These are phyloP conservation scores for Kwoniella heveanensis DNA, from an alignment of 768 basidiomycete species.

Conservation along the genomic window DNA sequence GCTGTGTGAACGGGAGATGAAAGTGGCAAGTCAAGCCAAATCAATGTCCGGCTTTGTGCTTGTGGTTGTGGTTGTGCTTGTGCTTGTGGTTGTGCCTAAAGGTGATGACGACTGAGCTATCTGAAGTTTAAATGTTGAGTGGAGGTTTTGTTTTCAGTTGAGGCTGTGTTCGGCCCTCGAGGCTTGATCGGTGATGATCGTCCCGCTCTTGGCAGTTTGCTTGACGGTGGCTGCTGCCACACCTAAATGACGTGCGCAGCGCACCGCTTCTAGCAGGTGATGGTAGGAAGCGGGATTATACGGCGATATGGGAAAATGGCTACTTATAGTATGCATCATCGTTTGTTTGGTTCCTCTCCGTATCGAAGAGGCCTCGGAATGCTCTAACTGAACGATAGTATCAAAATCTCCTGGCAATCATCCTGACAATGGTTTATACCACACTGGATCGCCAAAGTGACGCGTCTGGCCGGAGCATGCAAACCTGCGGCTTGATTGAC, in stretches of 20 bases:
- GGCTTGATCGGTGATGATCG: neutral
- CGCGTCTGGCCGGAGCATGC: too few species aligned
- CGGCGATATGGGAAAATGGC: neutral
- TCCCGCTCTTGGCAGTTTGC: constrained; percentile 16
- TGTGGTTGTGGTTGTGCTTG: neutral
- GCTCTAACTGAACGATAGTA: too few species aligned
- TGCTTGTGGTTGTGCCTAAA: neutral
- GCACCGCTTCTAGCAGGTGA: neutral
- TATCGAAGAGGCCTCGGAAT: too few species aligned
- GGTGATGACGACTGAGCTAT: neutral
- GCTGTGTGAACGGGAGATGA: neutral
- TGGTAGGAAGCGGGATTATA: neutral
- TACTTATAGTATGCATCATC: neutral
- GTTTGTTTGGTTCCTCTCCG: neutral
- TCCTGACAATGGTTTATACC: too few species aligned
- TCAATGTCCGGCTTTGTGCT: neutral
- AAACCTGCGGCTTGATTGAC: neutral
- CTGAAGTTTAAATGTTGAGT: neutral
- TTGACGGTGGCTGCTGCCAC: neutral
- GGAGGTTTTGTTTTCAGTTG: constrained; percentile 18
- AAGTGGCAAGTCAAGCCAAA: constrained; percentile 5
- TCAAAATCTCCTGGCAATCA: too few species aligned
- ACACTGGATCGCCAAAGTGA: too few species aligned
- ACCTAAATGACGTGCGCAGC: neutral
- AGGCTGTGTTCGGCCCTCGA: neutral